Base-by-base conservation (phyloP, 2,329 filamentous ascomycete genomes). In the Botrytis galanthina region DNA sequence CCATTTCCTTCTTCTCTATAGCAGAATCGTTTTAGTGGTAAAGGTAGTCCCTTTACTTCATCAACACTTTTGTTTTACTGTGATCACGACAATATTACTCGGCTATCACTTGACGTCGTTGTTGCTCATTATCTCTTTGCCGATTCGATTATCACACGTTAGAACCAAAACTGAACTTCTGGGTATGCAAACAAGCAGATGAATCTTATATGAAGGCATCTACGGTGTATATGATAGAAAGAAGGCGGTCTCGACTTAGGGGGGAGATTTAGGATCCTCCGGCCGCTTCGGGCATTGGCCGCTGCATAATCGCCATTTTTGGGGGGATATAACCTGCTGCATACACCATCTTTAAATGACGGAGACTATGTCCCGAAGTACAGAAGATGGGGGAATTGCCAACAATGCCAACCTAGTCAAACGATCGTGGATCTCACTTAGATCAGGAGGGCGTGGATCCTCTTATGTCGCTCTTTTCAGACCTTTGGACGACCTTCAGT, bases 401-500 rank as follows among this genome's bases (percentile, higher is more conserved):
- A 57, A 29, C 51, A 37, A 22, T 26, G 20, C 14, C 60, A 62
- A 62, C 22, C 26, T 26, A 37, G 60, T 39, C 26, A 62, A n/a
- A n/a, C 26, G 37, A 29, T 62, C 26, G 35, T 42, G 37, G 12
- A n/a, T 10, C 37, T 62, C 37, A 62, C 59, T 42, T 2, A 29
- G 26, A n/a, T 37, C 26, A 42, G 26, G 22, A 62, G n/a, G 63
- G 74, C 29, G 46, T 20, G 48, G 46, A 37, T 54, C 82, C n/a
- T 85, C 85, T 14, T 87, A 87, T 76, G 81, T 86, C 71, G 81
- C 83, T 32, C 81, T 87, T 0, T 87, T 85, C 78, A 80, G 82
- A 35, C 82, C 84, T 16, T 77, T 87, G 74, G 82, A 84, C 48
- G 82, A 83, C 62, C 70, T 78, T n/a, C 77, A 80, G 39, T 85